phyloP scores from a whole-genome alignment of 345 rosid species.

The Xanthoceras sorbifolium region DNA sequence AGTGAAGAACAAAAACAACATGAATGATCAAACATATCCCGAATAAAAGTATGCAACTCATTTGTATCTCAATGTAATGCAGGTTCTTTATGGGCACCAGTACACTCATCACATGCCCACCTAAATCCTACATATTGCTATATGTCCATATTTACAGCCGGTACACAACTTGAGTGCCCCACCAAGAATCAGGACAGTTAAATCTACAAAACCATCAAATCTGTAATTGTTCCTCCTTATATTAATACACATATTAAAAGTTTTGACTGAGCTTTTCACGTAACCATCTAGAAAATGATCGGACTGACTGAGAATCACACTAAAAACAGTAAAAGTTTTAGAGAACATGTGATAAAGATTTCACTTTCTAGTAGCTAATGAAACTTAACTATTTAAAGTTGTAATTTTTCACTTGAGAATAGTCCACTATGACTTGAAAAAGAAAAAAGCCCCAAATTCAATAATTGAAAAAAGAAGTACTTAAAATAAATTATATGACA shows the following conservation, averaged over 20 bases:
- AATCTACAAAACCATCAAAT: not conserved
- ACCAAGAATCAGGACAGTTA: constrained; percentile 39
- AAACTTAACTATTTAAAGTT: not conserved
- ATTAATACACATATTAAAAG: not conserved
- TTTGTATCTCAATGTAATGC: not conserved
- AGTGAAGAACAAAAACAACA: not conserved
- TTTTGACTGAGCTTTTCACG: not conserved
- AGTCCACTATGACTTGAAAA: not conserved
- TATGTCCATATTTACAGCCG: constrained; percentile 43
- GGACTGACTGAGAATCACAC: not conserved
- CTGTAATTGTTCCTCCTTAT: not conserved
- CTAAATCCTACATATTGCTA: constrained; percentile 29
- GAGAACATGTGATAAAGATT: too few relatives aligned
- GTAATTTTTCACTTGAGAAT: not conserved
- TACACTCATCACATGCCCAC: constrained; percentile 27
- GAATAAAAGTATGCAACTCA: not conserved
- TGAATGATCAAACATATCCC: not conserved
- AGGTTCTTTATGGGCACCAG: constrained; percentile 34
- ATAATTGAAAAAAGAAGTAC: not conserved
- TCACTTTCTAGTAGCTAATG: too few relatives aligned
- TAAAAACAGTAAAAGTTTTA: not conserved
- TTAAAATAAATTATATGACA: too few relatives aligned
- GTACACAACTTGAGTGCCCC: constrained; percentile 34
- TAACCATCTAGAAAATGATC: not conserved
- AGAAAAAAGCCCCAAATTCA: not conserved